Evolutionary conservation across 805 yeast species (phyloP).

Genomic region (Zygosaccharomyces rouxii): DNA sequence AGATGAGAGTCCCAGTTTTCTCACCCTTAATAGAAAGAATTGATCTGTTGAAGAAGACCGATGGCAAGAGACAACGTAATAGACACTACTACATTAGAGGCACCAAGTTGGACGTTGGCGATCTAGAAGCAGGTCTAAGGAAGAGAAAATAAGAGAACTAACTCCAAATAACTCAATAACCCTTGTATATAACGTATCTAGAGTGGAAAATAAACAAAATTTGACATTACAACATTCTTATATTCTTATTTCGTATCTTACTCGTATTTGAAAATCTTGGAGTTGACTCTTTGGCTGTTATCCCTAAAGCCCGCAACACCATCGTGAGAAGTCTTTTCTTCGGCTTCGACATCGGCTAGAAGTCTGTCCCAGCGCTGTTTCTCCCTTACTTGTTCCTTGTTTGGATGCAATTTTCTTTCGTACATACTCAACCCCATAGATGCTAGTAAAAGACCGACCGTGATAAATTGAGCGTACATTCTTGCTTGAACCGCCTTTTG

Average conservation of each 20-base stretch:
- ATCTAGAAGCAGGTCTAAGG: slow-evolving; percentile 47
- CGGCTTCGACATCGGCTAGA: slow-evolving; percentile 41
- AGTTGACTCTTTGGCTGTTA: slow-evolving; percentile 38
- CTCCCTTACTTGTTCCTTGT: slow-evolving; percentile 34
- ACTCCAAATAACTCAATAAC: neutral
- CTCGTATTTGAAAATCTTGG: slow-evolving; percentile 33
- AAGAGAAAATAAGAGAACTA: slow-evolving; percentile 23
- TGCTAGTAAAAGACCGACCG: slow-evolving; percentile 65
- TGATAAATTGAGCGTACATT: slow-evolving; percentile 84
- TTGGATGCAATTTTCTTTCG: slow-evolving; percentile 52
- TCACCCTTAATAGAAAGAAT: slow-evolving; percentile 73
- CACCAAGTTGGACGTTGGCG: slow-evolving; percentile 70
- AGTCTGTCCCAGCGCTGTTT: slow-evolving; percentile 47
- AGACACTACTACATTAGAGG: slow-evolving; percentile 89
- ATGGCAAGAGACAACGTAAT: slow-evolving; percentile 64
- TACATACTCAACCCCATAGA: slow-evolving; percentile 63
- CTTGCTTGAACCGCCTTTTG: slow-evolving; percentile 86
- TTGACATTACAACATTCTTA: neutral
- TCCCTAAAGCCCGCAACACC: slow-evolving; percentile 24
- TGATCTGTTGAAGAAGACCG: slow-evolving; percentile 66
- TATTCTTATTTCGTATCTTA: neutral
- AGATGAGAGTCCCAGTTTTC: slow-evolving; percentile 72
- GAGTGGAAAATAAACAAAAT: neutral
- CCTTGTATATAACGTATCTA: slow-evolving; percentile 11
- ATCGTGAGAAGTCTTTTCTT: slow-evolving; percentile 27